These are phyloP conservation scores for Basidioascus undulatus DNA, from an alignment of 768 basidiomycete genomes.

Conservation along the genomic window DNA sequence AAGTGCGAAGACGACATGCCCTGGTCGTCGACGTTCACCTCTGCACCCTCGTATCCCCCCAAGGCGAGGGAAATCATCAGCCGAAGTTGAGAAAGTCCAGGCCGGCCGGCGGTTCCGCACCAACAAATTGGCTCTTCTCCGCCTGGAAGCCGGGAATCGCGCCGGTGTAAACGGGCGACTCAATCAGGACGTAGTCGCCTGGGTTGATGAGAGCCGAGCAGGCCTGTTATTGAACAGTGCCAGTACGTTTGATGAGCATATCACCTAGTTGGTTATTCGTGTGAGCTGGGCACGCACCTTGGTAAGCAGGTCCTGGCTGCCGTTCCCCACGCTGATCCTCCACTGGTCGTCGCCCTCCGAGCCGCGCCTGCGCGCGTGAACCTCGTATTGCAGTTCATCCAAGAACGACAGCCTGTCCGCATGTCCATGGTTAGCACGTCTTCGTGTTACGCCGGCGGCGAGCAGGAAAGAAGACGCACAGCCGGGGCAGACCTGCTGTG, in stretches of 20 bases:
- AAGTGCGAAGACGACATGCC: constrained; percentile 41
- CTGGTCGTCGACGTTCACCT: constrained; percentile 49
- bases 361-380: constrained; percentile 30
- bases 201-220: constrained; percentile 44
- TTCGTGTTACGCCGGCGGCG: constrained; percentile 2
- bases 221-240: constrained; percentile 25
- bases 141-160: constrained; percentile 33
- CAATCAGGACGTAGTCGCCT: constrained; percentile 58
- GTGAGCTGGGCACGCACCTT: constrained; percentile 49
- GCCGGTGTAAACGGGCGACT: constrained; percentile 43
- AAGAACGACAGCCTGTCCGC: constrained; percentile 15
- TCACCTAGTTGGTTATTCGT: no score
- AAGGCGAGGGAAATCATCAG: neutral
- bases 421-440: neutral
- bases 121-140: constrained; percentile 35
- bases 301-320: constrained; percentile 70
- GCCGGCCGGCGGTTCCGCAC: constrained; percentile 18
- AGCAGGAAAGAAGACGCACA: constrained; percentile 19
- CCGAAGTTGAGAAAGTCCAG: neutral
- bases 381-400: constrained; percentile 38
- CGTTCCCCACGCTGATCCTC: constrained; percentile 50
- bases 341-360: constrained; percentile 34
- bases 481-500: constrained; percentile 39
- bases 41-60: no score
- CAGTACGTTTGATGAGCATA: neutral